Conservation (phyloP, 139 green algal genomes). For the Chlorella sp. region DNA sequence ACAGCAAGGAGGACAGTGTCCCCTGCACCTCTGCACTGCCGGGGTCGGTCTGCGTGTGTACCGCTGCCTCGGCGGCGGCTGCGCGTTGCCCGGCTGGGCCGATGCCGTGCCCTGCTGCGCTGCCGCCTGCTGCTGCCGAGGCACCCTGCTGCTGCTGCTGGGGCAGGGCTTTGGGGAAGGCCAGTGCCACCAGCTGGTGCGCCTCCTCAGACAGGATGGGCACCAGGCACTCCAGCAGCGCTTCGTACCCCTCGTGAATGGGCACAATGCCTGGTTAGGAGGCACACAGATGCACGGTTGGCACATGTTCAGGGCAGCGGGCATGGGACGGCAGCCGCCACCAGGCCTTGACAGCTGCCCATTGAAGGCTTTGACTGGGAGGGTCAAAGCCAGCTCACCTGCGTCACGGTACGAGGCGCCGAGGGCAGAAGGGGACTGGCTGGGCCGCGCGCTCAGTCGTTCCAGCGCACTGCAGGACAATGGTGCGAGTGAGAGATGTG, state of each 20-base stretch:
- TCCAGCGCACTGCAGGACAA: no score
- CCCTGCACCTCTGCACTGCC: constrained; percentile 1
- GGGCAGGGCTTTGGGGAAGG: constrained; percentile 26
- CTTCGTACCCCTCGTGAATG: constrained; percentile 19
- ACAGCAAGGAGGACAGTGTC: constrained; percentile 35
- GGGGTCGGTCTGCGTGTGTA: neutral
- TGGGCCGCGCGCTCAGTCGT: no score
- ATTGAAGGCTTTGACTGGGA: no score
- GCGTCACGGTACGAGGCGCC: constrained; percentile 4
- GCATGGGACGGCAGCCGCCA: no score
- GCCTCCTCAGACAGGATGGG: constrained; percentile 36
- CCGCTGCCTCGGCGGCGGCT: neutral
- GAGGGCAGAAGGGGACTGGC: neutral
- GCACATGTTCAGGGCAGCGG: no score
- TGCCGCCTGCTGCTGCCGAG: neutral
- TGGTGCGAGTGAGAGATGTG: no score
- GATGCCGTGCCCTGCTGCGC: neutral
- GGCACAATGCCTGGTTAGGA: constrained; percentile 8
- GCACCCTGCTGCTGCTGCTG: neutral
- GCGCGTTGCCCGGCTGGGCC: constrained; percentile 7
- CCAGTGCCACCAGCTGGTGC: constrained; percentile 26
- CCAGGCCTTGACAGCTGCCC: no score
- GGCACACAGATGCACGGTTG: no score
- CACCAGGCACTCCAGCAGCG: constrained; percentile 32
- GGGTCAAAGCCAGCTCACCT: no score